These are phyloP conservation scores for Pythium myriotylum DNA, from an alignment of 352 stramenopile genomes.

Conservation along the genomic window DNA sequence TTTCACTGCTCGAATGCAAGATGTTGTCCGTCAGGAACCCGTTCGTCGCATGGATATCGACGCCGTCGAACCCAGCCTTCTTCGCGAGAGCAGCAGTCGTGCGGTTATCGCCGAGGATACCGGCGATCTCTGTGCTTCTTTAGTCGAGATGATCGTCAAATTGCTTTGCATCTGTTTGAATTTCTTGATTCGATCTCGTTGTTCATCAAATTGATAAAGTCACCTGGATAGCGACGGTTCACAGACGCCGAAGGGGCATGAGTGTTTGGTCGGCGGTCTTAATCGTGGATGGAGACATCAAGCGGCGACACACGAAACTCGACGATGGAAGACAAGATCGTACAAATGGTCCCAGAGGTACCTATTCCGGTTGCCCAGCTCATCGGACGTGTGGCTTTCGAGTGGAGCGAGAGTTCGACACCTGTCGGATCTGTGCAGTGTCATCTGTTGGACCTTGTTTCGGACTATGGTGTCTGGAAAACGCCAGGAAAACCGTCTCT, in stretches of 20 bases:
- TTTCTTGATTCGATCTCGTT: no score
- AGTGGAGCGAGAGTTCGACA: conserved; percentile 18
- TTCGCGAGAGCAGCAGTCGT: conserved; percentile 38
- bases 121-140: conserved; percentile 73
- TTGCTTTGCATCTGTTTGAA: no score
- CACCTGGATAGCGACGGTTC: no score
- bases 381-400: conserved; percentile 5
- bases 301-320: no score
- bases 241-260: no score
- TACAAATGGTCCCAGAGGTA: no score
- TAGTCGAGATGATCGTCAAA: no score
- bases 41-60: conserved; percentile 83
- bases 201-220: no score
- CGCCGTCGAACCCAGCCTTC: conserved; percentile 39
- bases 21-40: conserved; percentile 89
- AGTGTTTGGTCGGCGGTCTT: no score
- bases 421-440: conserved; percentile 5
- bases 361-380: conserved; percentile 1
- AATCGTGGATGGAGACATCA: no score
- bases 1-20: conserved; percentile 48
- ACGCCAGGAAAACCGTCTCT: conserved; percentile 11
- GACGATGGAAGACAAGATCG: no score
- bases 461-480: conserved; percentile 24
- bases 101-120: conserved; percentile 56
- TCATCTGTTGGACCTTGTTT: conserved; percentile 22